Percentiles rank a stretch among this genome's conserved stretches.
phyloP scores from a whole-genome alignment of 1,139 yeast species.

The Scheffersomyces quercinus region DNA sequence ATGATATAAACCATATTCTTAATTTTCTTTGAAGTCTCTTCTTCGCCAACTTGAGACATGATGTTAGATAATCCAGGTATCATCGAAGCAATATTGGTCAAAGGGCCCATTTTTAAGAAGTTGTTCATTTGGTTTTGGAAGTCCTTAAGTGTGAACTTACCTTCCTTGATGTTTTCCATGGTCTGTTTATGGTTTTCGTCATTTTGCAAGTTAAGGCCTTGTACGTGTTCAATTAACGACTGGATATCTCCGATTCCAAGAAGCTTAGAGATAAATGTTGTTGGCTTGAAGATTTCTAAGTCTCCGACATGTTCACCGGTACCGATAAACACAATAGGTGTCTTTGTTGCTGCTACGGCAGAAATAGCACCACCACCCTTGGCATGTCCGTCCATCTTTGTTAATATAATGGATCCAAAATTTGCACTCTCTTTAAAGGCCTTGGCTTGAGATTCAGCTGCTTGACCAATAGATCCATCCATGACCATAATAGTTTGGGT shows the following conservation, averaged over 20 bases:
- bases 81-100: conserved; percentile 92
- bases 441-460: conserved; percentile 91
- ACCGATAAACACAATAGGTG: conserved; percentile 97
- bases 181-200: conserved; percentile 76
- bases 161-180: conserved; percentile 90
- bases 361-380: conserved; percentile 99
- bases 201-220: conserved; percentile 78
- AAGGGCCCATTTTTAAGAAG: conserved; percentile 94
- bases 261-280: conserved; percentile 82
- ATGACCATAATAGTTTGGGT: conserved; percentile 96
- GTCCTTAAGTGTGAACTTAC: conserved; percentile 89
- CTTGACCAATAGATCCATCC: conserved; percentile 98
- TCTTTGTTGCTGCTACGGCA: conserved; percentile 95
- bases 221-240: conserved; percentile 91
- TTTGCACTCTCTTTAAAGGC: conserved; percentile 93
- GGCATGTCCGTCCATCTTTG: conserved; percentile 99
- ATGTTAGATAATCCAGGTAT: conserved; percentile 89
- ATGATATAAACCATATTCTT: conserved; percentile 88
- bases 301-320: conserved; percentile 97
- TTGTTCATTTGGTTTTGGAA: conserved; percentile 95
- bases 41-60: conserved; percentile 88
- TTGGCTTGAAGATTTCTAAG: conserved; percentile 88
- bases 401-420: conserved; percentile 92
- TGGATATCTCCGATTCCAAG: conserved; percentile 96
- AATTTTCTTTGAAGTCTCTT: conserved; percentile 78